Base-by-base conservation (phyloP, 1,284 basidiomycete genomes). In the Meripilus lineatus region DNA sequence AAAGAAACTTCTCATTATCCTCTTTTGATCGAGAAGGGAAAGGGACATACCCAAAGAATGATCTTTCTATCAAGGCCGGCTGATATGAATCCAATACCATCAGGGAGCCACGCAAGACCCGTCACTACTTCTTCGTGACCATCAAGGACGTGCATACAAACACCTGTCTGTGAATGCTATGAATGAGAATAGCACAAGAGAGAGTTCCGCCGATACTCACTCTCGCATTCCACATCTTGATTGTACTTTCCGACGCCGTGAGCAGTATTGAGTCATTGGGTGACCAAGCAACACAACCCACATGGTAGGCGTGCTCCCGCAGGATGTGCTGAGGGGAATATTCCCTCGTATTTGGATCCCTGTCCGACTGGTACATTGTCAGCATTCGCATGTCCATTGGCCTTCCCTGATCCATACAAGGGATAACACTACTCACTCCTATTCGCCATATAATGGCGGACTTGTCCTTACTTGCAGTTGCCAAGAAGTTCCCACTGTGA, bases 371-470 rank as follows among this genome's bases (percentile, higher is more conserved):
- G 15, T 35, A 35, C n/a, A n/a, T n/a, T n/a, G n/a, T n/a, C n/a
- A n/a, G n/a, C n/a, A n/a, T 34, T 45, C 25, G 32, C 24, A 41
- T 30, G 21, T 24, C 34, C 22, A 47, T 47, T 46, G 42, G 26
- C 32, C 26, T 40, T 40, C 35, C 41, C 38, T 24, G 17, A 22
- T 21, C 4, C 28, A 20, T 30, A 38, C 18, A 32, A 13, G 4
- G n/a, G 38, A 4, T 26, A 22, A 15, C 5, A 30, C 36, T 32
- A 71, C 84, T 61, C 61, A 90, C 90, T 61, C 80, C 81, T 45
- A 92, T 73, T 42, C 75, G 75, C 94, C 94, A 99, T 42, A 98
- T 86, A 50, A 96, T 89, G 6, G 89, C 92, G 2, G 76, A 75
- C 66, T 79, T 81, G 64, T 98, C 94, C 59, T 80, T 89, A 47